phyloP scores from a whole-genome alignment of 2,329 filamentous ascomycete species.

The Exophiala spinifera region DNA sequence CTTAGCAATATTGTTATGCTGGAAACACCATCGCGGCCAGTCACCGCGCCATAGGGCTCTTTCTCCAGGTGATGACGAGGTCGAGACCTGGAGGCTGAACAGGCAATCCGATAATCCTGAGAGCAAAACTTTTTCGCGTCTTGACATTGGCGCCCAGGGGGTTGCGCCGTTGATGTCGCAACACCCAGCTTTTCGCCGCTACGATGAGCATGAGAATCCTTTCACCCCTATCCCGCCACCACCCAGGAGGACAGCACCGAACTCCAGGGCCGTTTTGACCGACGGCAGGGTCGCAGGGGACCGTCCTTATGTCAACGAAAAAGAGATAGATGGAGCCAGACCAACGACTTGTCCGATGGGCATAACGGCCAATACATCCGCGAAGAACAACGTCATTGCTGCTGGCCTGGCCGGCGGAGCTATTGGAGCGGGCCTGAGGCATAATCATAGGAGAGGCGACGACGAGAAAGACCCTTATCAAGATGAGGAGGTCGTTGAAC shows the following conservation, averaged over 20 bases:
- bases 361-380: not conserved
- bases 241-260: conserved; percentile 24
- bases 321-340: not conserved
- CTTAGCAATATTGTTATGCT: conserved; percentile 20
- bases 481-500: not conserved
- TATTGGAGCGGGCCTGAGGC: conserved; percentile 15
- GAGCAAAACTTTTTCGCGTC: conserved; percentile 4
- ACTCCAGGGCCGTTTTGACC: conserved; percentile 21
- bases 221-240: conserved; percentile 28
- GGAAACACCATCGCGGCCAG: conserved; percentile 15
- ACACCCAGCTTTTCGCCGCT: conserved; percentile 17
- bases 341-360: conserved; percentile 5
- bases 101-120: conserved; percentile 2
- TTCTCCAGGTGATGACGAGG: conserved; percentile 25
- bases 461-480: conserved; percentile 3
- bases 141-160: not conserved
- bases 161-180: conserved; percentile 25
- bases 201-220: conserved; percentile 23
- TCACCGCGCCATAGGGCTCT: conserved; percentile 25
- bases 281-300: conserved; percentile 16
- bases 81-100: conserved; percentile 26
- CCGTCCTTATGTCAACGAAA: conserved; percentile 16
- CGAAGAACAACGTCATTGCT: conserved; percentile 9
- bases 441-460: conserved; percentile 14
- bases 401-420: conserved; percentile 23